phyloP scores from a whole-genome alignment of 2,329 filamentous ascomycete genomes.

The Periglandula ipomoeae region DNA sequence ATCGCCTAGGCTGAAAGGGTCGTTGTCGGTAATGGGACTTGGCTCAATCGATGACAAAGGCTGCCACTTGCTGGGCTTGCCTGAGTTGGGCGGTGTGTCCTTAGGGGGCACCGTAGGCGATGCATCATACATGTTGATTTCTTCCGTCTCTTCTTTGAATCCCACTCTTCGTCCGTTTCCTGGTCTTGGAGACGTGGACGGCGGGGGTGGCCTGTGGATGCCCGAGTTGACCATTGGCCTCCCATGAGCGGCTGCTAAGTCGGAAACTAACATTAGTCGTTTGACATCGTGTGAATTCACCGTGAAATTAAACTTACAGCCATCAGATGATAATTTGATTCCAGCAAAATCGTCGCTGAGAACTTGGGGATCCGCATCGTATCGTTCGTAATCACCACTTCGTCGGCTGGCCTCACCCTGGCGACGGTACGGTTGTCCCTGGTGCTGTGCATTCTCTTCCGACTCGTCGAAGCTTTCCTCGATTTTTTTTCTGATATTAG shows the following conservation, averaged over 20 bases:
- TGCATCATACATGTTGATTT: constrained; percentile 67
- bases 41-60: constrained; percentile 76
- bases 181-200: constrained; percentile 41
- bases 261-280: background rate
- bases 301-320: constrained; percentile 40
- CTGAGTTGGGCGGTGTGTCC: constrained; percentile 35
- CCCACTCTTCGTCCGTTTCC: constrained; percentile 43
- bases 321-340: constrained; percentile 53
- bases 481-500: constrained; percentile 81
- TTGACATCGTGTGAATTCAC: background rate
- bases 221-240: constrained; percentile 55
- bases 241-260: constrained; percentile 18
- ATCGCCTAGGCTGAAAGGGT: constrained; percentile 93
- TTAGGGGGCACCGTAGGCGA: constrained; percentile 48
- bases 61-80: constrained; percentile 92
- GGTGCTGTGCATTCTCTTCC: constrained; percentile 32
- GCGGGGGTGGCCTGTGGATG: constrained; percentile 62
- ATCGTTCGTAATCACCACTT: constrained; percentile 82
- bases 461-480: constrained; percentile 79
- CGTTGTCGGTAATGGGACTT: constrained; percentile 77
- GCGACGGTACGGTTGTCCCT: constrained; percentile 31
- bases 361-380: constrained; percentile 89
- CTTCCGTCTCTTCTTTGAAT: constrained; percentile 59
- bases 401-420: constrained; percentile 56
- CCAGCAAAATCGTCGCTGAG: constrained; percentile 81